Conservation (phyloP, 345 rosid genomes). For the Syzygium aromaticum region DNA sequence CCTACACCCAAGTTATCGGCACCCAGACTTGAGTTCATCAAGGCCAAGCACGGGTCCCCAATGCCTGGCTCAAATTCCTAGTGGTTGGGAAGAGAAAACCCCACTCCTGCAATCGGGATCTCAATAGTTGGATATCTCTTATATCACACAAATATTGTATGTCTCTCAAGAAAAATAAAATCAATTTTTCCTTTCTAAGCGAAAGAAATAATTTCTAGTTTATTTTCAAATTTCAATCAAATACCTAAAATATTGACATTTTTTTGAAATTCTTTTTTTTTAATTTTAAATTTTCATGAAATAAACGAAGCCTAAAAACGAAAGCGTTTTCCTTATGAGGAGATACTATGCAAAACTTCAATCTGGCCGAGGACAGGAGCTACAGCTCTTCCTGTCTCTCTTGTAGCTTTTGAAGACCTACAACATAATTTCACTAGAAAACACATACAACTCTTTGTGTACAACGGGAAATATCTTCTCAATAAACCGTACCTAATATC, state of each 20-base stretch:
- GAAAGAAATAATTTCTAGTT: background rate
- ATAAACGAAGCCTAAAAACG: background rate
- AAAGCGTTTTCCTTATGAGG: background rate
- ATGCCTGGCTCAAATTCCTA: too few species aligned
- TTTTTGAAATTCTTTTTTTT: too few species aligned
- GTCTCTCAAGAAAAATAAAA: background rate
- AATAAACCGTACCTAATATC: too few species aligned
- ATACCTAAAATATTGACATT: background rate
- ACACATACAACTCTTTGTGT: background rate
- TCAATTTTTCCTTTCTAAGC: background rate
- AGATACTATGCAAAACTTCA: background rate
- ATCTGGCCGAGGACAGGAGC: background rate
- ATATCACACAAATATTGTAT: background rate
- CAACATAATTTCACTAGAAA: background rate
- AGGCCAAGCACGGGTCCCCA: background rate
- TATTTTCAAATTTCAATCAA: background rate
- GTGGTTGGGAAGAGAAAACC: background rate
- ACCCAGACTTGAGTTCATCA: background rate
- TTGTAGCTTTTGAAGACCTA: background rate
- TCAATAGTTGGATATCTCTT: background rate
- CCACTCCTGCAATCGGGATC: background rate
- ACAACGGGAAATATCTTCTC: background rate
- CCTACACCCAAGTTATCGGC: background rate
- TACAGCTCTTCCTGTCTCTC: background rate
- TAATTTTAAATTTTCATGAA: background rate